Percentiles rank a stretch among this genome's conserved stretches.
Conservation (phyloP, 73 alveolate species). For the Paramecium pentaurelia region DNA sequence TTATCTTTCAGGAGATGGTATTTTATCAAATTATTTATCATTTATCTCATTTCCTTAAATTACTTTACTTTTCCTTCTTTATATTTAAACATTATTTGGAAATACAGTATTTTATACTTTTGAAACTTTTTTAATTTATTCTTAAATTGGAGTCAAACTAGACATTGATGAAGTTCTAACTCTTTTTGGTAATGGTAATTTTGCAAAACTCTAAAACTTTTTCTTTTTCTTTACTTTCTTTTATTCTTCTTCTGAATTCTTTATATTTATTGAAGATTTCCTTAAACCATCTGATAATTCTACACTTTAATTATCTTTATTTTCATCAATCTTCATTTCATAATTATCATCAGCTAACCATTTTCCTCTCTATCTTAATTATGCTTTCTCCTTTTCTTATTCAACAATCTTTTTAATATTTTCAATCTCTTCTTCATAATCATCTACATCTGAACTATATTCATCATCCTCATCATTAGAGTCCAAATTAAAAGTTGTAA, state of each 20-base stretch:
- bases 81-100: not conserved
- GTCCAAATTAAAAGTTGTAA: not conserved
- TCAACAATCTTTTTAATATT: not conserved
- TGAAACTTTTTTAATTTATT: not conserved
- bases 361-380: not conserved
- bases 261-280: not conserved
- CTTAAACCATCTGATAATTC: not conserved
- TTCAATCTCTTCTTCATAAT: not conserved
- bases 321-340: not conserved
- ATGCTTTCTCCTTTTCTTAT: not conserved
- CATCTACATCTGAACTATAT: conserved; percentile 40
- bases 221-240: not conserved
- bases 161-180: conserved; percentile 12
- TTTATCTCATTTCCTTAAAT: not conserved
- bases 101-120: not conserved
- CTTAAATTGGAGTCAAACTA: not conserved
- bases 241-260: not conserved
- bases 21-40: not conserved
- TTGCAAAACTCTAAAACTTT: not conserved
- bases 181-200: not conserved
- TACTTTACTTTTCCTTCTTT: not conserved
- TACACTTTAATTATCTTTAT: not conserved
- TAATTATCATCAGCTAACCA: not conserved
- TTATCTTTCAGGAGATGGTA: not conserved
- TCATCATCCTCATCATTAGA: conserved; percentile 42